A percentile compares a stretch with the other conserved stretches of the same genome.
Evolutionary conservation across 129 eudicot genomes (phyloP).

Genomic region (Kitagawia praeruptora): DNA sequence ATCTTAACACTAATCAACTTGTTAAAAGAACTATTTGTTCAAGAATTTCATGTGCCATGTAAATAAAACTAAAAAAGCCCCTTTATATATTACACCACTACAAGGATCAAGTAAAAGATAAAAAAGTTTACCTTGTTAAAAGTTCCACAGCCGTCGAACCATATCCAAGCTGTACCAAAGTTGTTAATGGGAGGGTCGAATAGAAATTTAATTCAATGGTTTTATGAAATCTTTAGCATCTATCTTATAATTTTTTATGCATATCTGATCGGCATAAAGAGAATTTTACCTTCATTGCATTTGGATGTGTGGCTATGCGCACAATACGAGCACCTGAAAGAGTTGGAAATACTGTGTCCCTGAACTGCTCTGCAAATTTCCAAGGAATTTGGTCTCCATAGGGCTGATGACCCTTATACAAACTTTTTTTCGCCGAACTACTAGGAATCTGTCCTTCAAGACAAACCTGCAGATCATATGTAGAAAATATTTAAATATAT

Average conservation of each 20-base stretch:
- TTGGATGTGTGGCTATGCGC: slow-evolving; percentile 95
- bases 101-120: not conserved
- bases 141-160: slow-evolving; percentile 86
- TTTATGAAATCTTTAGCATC: not conserved
- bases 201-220: not conserved
- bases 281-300: slow-evolving; percentile 71
- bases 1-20: no score
- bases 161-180: slow-evolving; percentile 70
- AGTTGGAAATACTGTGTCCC: slow-evolving; percentile 79
- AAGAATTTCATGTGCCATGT: not conserved
- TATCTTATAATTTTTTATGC: not conserved
- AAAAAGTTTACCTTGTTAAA: slow-evolving; percentile 51
- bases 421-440: slow-evolving; percentile 62
- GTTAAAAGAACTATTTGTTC: not conserved
- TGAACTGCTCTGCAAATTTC: slow-evolving; percentile 84
- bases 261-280: not conserved
- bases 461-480: slow-evolving; percentile 36
- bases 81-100: no score
- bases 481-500: not conserved
- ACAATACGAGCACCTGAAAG: slow-evolving; percentile 96
- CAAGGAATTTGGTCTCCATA: slow-evolving; percentile 96
- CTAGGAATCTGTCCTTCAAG: slow-evolving; percentile 87
- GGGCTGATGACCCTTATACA: slow-evolving; percentile 71
- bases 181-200: no score
- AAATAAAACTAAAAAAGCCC: not conserved